Evolutionary conservation across 176 grass and related monocot species (phyloP).

Genomic region (Puya raimondii): DNA sequence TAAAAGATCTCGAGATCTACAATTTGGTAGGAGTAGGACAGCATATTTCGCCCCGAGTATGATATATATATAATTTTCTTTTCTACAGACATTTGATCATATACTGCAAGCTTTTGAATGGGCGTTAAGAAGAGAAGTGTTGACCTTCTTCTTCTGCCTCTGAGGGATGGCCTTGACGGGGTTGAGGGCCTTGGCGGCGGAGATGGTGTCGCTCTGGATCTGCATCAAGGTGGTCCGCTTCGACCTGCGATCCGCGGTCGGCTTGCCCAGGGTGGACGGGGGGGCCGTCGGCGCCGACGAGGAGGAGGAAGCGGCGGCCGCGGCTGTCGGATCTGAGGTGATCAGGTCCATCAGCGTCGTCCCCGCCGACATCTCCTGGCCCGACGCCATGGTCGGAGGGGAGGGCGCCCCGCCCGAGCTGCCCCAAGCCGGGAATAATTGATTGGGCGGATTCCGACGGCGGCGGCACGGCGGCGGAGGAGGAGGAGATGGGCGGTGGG

Average conservation of each 20-base stretch:
- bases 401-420: neutral
- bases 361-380: conserved; percentile 53
- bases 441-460: too few species aligned
- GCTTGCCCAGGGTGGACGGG: conserved; percentile 41
- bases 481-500: too few species aligned
- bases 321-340: conserved; percentile 69
- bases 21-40: too few species aligned
- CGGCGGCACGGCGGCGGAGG: too few species aligned
- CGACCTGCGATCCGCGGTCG: conserved; percentile 72
- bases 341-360: conserved; percentile 98
- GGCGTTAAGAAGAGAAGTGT: neutral
- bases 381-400: conserved; percentile 56
- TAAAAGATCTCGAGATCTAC: too few species aligned
- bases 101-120: too few species aligned
- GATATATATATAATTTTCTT: too few species aligned
- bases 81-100: too few species aligned
- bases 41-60: too few species aligned
- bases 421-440: neutral
- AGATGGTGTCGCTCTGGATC: conserved; percentile 97
- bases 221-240: conserved; percentile 67
- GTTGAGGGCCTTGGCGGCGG: conserved; percentile 87
- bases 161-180: conserved; percentile 70
- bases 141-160: conserved; percentile 68
- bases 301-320: conserved; percentile 25
- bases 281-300: conserved; percentile 26